These are phyloP conservation scores for Eremothecium coryli DNA, from an alignment of 1,139 yeast genomes.

Conservation along the genomic window DNA sequence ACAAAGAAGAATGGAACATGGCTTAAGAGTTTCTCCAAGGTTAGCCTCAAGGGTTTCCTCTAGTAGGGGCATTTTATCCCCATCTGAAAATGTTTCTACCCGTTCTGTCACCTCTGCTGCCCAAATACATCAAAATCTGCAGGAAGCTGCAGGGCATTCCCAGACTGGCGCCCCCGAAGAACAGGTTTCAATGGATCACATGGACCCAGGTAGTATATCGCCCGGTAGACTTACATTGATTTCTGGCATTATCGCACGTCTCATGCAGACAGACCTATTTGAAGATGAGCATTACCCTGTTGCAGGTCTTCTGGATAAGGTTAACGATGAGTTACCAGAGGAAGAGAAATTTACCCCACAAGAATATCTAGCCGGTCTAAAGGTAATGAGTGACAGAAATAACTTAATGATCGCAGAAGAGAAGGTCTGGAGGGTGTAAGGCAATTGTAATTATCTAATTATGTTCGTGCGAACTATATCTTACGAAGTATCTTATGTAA, in stretches of 20 bases:
- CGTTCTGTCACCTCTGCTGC: slow-evolving; percentile 11
- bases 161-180: slow-evolving; percentile 21
- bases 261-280: slow-evolving; percentile 41
- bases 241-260: slow-evolving; percentile 39
- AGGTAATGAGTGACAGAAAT: slow-evolving; percentile 45
- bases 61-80: slow-evolving; percentile 19
- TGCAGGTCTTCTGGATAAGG: slow-evolving; percentile 36
- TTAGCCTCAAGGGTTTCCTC: slow-evolving; percentile 16
- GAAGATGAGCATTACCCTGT: slow-evolving; percentile 41
- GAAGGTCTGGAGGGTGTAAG: slow-evolving; percentile 48
- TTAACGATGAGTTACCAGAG: slow-evolving; percentile 47
- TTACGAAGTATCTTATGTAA: too few species aligned
- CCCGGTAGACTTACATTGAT: slow-evolving; percentile 41
- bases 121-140: slow-evolving; percentile 18
- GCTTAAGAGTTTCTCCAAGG: slow-evolving; percentile 25
- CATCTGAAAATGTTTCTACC: slow-evolving; percentile 11
- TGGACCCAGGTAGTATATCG: slow-evolving; percentile 36
- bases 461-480: too few species aligned
- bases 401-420: slow-evolving; percentile 55
- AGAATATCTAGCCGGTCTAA: slow-evolving; percentile 49
- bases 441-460: too few species aligned
- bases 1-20: slow-evolving; percentile 22
- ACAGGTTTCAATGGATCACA: slow-evolving; percentile 20
- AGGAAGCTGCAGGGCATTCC: slow-evolving; percentile 23
- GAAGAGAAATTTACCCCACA: slow-evolving; percentile 48